phyloP scores from a whole-genome alignment of 2,329 filamentous ascomycete genomes.

The Blastomyces parvus region DNA sequence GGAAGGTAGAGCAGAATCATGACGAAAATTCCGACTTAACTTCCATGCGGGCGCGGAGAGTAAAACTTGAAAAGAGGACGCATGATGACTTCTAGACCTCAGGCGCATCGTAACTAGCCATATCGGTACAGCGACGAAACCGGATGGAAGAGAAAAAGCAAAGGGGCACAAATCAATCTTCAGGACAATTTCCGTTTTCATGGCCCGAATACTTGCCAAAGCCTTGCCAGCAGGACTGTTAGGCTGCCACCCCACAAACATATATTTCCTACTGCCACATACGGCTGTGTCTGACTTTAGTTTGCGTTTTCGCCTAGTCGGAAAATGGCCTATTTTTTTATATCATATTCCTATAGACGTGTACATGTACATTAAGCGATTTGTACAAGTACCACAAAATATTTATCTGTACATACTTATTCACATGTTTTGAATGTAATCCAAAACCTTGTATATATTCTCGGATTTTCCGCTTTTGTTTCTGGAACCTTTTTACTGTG shows the following conservation, averaged over 20 bases:
- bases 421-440: neutral
- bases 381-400: neutral
- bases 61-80: neutral
- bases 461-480: neutral
- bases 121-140: neutral
- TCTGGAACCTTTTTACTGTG: too few relatives aligned
- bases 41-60: neutral
- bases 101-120: neutral
- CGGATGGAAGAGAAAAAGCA: neutral
- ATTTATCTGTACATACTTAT: neutral
- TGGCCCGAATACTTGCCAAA: neutral
- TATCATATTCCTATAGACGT: neutral
- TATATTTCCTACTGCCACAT: neutral
- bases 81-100: neutral
- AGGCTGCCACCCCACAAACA: neutral
- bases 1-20: slow-evolving; percentile 23
- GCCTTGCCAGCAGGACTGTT: neutral
- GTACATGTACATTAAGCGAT: neutral
- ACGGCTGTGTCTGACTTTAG: neutral
- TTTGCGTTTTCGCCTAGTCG: neutral
- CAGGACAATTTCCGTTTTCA: neutral
- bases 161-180: neutral
- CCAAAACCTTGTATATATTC: neutral
- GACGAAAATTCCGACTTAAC: neutral
- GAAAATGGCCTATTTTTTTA: neutral